phyloP scores from a whole-genome alignment of 176 grass and related monocot species.

The Secale cereale region DNA sequence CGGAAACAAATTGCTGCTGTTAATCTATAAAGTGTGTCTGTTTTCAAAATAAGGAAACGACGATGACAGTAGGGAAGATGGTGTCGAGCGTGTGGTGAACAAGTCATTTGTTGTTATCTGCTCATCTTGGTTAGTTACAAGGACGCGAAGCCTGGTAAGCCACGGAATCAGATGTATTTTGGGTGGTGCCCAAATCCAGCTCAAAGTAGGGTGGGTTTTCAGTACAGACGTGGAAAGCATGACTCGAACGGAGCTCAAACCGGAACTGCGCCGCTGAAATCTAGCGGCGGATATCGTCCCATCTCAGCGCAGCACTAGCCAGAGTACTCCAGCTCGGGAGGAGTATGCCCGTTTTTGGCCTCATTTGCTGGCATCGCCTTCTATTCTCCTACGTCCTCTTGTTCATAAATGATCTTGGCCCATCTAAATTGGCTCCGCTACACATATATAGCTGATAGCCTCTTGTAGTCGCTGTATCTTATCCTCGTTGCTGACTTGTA shows the following conservation, averaged over 20 bases:
- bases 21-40: not conserved
- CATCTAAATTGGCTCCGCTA: not conserved
- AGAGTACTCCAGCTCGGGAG: too few relatives aligned
- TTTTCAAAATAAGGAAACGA: not conserved
- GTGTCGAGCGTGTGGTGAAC: not conserved
- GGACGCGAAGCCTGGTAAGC: not conserved
- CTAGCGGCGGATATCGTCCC: not conserved
- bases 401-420: slow-evolving; percentile 14
- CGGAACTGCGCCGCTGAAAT: not conserved
- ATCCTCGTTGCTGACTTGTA: not conserved
- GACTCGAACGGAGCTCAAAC: not conserved
- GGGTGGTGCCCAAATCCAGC: not conserved
- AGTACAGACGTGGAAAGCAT: not conserved
- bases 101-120: not conserved
- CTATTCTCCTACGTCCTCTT: not conserved
- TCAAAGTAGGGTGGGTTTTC: not conserved
- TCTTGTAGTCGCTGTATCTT: not conserved
- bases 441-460: not conserved
- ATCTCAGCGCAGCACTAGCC: not conserved
- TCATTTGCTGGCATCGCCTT: slow-evolving; percentile 7
- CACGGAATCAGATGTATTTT: not conserved
- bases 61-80: not conserved
- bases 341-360: not conserved
- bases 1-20: not conserved
- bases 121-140: not conserved